Conservation (phyloP, 345 rosid genomes). For the Psidium friedrichsthalianum region DNA sequence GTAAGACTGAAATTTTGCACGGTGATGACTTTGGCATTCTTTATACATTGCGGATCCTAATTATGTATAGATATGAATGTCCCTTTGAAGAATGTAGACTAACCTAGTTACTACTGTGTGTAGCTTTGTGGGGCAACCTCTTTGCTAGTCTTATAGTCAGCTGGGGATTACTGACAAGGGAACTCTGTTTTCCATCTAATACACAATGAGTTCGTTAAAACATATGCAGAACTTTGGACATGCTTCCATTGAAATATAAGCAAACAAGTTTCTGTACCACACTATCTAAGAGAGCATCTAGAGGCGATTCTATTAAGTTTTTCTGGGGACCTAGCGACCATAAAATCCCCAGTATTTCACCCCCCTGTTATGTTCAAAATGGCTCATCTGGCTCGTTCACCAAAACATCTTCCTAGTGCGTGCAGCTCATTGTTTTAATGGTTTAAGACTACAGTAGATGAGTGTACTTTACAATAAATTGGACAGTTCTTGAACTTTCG, state of each 20-base stretch:
- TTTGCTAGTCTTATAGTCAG: neutral
- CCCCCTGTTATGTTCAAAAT: neutral
- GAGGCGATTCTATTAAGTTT: neutral
- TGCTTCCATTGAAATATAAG: neutral
- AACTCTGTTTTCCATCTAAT: neutral
- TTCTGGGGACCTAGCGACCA: neutral
- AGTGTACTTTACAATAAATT: neutral
- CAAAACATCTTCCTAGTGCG: neutral
- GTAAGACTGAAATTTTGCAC: neutral
- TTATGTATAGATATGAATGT: neutral
- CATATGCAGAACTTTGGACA: neutral
- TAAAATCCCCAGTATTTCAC: neutral
- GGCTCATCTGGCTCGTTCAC: neutral
- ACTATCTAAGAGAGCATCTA: neutral
- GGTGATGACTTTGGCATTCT: neutral
- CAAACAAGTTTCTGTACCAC: neutral
- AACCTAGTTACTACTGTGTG: neutral
- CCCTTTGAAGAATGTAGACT: neutral
- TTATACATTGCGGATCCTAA: neutral
- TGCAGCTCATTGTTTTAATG: neutral
- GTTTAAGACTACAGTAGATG: neutral
- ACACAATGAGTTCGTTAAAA: neutral
- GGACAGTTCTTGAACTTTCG: neutral
- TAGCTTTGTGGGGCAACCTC: neutral
- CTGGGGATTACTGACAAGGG: neutral